Conservation (phyloP, 768 basidiomycete genomes). For the Collybia sp. region DNA sequence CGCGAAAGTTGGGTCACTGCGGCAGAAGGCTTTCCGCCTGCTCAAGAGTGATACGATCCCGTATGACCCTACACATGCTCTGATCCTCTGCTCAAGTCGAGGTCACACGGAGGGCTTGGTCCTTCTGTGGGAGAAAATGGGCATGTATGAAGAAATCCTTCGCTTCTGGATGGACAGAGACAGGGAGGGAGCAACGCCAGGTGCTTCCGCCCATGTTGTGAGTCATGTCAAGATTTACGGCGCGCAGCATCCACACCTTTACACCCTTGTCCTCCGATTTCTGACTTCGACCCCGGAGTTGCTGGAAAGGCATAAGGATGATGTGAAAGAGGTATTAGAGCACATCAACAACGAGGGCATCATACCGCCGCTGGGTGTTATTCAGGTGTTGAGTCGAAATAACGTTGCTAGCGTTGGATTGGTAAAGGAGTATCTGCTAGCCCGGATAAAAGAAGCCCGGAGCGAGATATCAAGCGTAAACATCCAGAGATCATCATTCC, state of each 20-base stretch:
- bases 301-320: constrained; percentile 62
- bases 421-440: constrained; percentile 87
- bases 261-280: constrained; percentile 85
- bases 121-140: constrained; percentile 87
- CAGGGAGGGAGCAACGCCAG: constrained; percentile 26
- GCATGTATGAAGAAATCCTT: constrained; percentile 94
- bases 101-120: constrained; percentile 83
- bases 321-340: constrained; percentile 69
- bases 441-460: constrained; percentile 66
- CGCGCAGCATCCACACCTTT: constrained; percentile 61
- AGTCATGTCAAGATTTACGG: constrained; percentile 75
- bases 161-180: constrained; percentile 89
- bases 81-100: constrained; percentile 89
- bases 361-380: constrained; percentile 84
- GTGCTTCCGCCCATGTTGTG: constrained; percentile 58
- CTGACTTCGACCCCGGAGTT: constrained; percentile 79
- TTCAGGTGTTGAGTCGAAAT: constrained; percentile 86
- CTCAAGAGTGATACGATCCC: constrained; percentile 59
- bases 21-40: constrained; percentile 69
- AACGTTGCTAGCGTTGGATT: constrained; percentile 87
- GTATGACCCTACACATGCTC: constrained; percentile 86
- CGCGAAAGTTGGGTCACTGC: constrained; percentile 29
- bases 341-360: constrained; percentile 77
- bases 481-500: constrained; percentile 3
- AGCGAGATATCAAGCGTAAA: constrained; percentile 79